phyloP scores from a whole-genome alignment of 345 rosid species.

The Hevea brasiliensis region DNA sequence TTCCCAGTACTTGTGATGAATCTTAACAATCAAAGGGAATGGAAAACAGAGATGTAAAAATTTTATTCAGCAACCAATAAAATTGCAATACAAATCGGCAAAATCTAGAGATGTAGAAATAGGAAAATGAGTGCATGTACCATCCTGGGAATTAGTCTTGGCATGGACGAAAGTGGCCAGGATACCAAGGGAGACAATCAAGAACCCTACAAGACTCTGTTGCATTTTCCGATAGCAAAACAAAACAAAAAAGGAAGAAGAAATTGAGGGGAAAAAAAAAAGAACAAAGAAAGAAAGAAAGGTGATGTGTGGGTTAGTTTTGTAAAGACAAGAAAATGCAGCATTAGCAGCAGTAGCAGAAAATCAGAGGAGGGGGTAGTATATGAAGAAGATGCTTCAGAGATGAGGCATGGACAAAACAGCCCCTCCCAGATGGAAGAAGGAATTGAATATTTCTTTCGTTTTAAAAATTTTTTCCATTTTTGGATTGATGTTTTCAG shows the following conservation, averaged over 20 bases:
- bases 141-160: constrained; percentile 55
- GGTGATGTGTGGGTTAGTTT: no score
- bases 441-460: background rate
- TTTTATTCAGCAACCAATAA: no score
- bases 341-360: no score
- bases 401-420: background rate
- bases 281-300: background rate
- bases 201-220: constrained; percentile 13
- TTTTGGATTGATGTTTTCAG: background rate
- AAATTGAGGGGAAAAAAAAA: no score
- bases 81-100: no score
- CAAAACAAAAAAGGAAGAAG: no score
- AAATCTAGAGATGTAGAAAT: background rate
- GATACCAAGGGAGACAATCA: constrained; percentile 35
- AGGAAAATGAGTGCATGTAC: constrained; percentile 27
- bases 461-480: background rate
- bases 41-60: no score
- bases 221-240: constrained; percentile 15
- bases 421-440: background rate
- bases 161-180: constrained; percentile 41
- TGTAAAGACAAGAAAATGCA: no score
- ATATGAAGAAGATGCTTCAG: background rate
- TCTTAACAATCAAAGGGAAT: background rate
- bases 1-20: no score
- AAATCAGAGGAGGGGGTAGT: background rate